Conservation (phyloP, 305 asterid genomes). For the Solanum chacoense region DNA sequence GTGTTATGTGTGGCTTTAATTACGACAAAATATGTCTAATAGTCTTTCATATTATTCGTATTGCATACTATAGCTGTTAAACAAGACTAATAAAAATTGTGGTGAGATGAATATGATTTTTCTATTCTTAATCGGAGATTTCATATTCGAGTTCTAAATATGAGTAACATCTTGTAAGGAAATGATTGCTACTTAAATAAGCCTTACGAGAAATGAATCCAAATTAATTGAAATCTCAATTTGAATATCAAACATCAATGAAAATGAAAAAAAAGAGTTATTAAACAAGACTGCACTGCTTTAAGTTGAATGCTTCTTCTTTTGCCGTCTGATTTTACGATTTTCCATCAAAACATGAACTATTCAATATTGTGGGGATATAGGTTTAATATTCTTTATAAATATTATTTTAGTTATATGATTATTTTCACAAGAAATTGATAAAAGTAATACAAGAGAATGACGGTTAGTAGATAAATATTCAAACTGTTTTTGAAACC, state of each 20-base stretch:
- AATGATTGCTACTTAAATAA: neutral
- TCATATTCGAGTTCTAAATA: fast-evolving
- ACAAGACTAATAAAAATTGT: neutral
- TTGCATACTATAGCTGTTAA: neutral
- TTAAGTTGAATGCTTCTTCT: neutral
- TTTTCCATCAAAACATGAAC: neutral
- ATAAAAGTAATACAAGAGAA: neutral
- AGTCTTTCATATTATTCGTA: neutral
- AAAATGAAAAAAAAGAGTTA: neutral
- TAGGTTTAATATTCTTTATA: neutral
- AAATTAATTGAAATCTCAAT: neutral
- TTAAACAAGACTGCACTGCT: neutral
- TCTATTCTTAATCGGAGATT: neutral
- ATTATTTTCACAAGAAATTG: neutral
- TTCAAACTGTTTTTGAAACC: neutral
- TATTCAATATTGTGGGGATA: neutral
- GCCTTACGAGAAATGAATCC: fast-evolving
- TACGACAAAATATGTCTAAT: neutral
- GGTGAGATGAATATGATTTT: fast-evolving
- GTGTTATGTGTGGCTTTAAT: neutral
- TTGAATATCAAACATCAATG: neutral
- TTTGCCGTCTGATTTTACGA: neutral
- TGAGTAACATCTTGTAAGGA: neutral
- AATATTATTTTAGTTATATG: neutral
- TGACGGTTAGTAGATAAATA: neutral